Conservation (phyloP, 2,329 filamentous ascomycete species). For the Trichoderma lentiforme region DNA sequence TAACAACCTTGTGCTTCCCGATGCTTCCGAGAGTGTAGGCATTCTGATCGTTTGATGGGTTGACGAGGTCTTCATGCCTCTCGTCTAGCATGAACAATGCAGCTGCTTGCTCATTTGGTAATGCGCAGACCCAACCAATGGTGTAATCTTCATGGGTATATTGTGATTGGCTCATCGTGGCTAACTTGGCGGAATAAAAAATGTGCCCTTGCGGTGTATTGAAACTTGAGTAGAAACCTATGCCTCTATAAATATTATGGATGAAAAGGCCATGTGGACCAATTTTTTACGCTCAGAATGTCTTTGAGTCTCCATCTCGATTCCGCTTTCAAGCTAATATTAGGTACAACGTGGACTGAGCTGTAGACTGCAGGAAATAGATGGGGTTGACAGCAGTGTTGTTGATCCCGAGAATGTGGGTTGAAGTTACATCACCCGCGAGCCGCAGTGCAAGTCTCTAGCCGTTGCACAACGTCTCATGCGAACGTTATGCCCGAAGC, state of each 20-base stretch:
- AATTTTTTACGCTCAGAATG: not conserved
- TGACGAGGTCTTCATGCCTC: constrained; percentile 4
- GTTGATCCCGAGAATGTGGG: not conserved
- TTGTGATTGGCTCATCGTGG: not conserved
- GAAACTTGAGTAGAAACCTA: not conserved
- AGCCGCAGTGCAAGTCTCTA: not conserved
- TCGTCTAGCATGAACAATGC: constrained; percentile 24
- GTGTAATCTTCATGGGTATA: constrained; percentile 22
- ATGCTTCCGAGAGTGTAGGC: constrained; percentile 29
- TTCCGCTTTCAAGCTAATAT: not conserved
- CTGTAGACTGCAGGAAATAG: not conserved
- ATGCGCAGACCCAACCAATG: constrained; percentile 28
- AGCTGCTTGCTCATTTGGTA: constrained; percentile 23
- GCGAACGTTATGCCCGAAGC: not conserved
- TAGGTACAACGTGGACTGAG: not conserved
- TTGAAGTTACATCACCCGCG: not conserved
- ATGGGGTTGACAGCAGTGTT: no score
- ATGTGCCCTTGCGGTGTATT: not conserved
- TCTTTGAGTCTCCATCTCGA: not conserved
- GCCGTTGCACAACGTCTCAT: not conserved
- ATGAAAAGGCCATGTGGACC: not conserved
- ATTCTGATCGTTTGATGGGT: constrained; percentile 17
- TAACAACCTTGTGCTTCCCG: constrained; percentile 30
- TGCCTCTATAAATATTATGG: not conserved
- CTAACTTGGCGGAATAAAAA: not conserved